Base-by-base conservation (phyloP, 1,284 basidiomycete species). In the Irpex rosettiformis region DNA sequence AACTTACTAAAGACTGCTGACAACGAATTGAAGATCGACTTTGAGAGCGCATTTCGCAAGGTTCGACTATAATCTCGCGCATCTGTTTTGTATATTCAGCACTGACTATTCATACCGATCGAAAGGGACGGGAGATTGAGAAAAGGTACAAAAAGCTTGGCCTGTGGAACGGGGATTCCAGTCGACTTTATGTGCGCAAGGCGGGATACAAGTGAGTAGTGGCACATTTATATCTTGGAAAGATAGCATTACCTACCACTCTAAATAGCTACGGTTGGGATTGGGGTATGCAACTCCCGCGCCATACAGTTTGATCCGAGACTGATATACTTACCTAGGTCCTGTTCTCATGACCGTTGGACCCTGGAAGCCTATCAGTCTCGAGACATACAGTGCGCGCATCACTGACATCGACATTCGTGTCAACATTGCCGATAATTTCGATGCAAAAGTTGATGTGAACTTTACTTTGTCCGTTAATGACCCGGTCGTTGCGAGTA, bases 111-210 rank as follows among this genome's bases (percentile, higher is more conserved):
- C n/a, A n/a, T n/a, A n/a, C n/a, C n/a, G n/a, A n/a, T n/a, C n/a
- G n/a, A n/a, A n/a, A 88, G 84, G 89, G 88, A 47, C 80, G 85
- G 62, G 82, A 80, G 57, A 72, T 88, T 3, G 88, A 92, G 66
- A 82, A 84, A 64, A 64, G 78, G 54, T 75, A 88, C 58, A 79
- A 77, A 5, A 89, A 86, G 68, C 69, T 82, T 37, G 72, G 78
- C 1, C 75, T 89, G 3, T 94, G 91, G 93, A 96, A 96, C 67
- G 94, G 94, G 4, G 91, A 94, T 69, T 86, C 90, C 0, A 91
- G 88, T 65, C 83, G 94, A 43, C 76, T 95, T 24, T 91, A 95
- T 68, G 88, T 94, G 47, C 84, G 94, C 54, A 95, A 95, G 73
- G 92, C 93, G 1, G 89, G 93, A 69, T 96, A 94, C 77, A 90